These are phyloP conservation scores for Leishmania lainsoni DNA, from an alignment of 208 protist species.

Conservation along the genomic window DNA sequence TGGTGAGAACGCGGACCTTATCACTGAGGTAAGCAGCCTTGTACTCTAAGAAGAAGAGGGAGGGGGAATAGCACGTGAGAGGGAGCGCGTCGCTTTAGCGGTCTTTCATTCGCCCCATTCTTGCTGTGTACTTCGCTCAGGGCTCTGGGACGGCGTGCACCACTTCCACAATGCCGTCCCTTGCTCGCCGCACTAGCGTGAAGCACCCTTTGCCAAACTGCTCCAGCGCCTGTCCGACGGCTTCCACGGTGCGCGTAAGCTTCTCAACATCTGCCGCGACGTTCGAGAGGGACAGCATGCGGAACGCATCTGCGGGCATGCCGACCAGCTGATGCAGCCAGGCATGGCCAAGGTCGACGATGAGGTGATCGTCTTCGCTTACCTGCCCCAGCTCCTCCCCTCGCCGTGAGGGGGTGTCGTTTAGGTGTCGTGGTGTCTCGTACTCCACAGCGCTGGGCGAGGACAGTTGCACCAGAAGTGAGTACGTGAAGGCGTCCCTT, in stretches of 20 bases:
- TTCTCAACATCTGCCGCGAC: constrained; percentile 33
- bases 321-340: constrained; percentile 63
- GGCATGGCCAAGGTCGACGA: constrained; percentile 65
- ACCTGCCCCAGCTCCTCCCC: background rate
- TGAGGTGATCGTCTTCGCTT: constrained; percentile 30
- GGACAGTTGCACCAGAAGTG: constrained; percentile 55
- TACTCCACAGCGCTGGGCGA: constrained; percentile 32
- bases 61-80: background rate
- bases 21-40: background rate
- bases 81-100: background rate
- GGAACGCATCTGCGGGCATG: constrained; percentile 55
- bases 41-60: background rate
- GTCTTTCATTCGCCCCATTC: background rate
- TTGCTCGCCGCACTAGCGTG: constrained; percentile 38
- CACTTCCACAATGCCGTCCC: constrained; percentile 52
- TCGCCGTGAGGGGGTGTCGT: constrained; percentile 6
- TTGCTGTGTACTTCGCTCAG: background rate
- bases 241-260: constrained; percentile 44
- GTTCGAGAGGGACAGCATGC: constrained; percentile 37
- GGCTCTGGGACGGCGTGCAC: constrained; percentile 25
- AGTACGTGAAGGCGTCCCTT: constrained; percentile 27
- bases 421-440: constrained; percentile 19
- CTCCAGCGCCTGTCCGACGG: constrained; percentile 49
- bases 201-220: constrained; percentile 51
- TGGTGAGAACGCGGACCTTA: background rate